Evolutionary conservation across 1,284 basidiomycete species (phyloP).

Genomic region (Pholiota adiposa): DNA sequence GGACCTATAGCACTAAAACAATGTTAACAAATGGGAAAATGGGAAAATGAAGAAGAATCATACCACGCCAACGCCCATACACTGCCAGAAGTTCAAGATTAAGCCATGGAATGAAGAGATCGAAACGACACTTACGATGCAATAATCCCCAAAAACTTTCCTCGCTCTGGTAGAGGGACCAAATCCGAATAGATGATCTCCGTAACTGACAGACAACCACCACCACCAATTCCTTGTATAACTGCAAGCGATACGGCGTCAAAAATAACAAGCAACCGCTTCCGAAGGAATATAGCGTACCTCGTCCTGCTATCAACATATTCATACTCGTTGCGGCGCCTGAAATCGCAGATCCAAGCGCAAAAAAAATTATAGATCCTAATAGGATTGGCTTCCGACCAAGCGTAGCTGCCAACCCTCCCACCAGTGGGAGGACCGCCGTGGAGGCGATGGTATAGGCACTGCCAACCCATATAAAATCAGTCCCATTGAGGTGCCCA

Average conservation of each 20-base stretch:
- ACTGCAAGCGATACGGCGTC: neutral
- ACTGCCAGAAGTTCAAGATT: neutral
- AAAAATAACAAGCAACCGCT: neutral
- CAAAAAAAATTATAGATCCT: conserved; percentile 1
- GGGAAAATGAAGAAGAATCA: neutral
- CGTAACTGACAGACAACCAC: conserved; percentile 7
- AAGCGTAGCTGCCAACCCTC: conserved; percentile 9
- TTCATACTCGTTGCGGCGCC: conserved; percentile 10
- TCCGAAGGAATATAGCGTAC: neutral
- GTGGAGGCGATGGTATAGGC: conserved; percentile 13
- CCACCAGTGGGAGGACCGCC: conserved; percentile 8
- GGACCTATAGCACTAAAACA: conserved; percentile 10
- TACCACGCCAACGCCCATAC: conserved; percentile 13
- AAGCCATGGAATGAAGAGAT: neutral
- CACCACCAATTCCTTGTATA: conserved; percentile 14
- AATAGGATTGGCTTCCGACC: conserved; percentile 10
- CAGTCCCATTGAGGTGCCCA: conserved; percentile 1
- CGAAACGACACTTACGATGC: conserved; percentile 3
- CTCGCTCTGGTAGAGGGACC: conserved; percentile 11
- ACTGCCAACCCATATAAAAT: conserved; percentile 13
- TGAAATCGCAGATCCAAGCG: conserved; percentile 8
- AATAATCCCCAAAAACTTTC: conserved; percentile 11
- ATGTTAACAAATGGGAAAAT: neutral
- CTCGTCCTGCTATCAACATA: conserved; percentile 11
- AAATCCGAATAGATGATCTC: conserved; percentile 13